A percentile compares a stretch with the other conserved stretches of the same genome.
phyloP scores from a whole-genome alignment of 805 yeast genomes.

The Blastobotrys mokoenaii region DNA sequence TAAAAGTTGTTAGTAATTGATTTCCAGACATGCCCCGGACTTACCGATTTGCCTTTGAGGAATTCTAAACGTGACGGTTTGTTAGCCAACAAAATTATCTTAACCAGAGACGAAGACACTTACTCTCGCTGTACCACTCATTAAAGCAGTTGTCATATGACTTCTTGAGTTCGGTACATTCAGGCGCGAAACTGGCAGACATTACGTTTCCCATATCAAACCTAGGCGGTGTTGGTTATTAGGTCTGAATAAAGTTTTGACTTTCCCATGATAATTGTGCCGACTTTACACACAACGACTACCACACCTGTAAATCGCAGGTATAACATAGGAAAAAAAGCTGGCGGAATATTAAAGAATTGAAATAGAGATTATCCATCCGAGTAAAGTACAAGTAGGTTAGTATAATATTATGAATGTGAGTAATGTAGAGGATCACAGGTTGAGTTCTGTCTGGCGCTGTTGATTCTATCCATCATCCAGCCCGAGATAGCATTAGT shows the following conservation, averaged over 20 bases:
- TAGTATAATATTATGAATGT: too few relatives aligned
- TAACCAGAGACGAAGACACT: conserved; percentile 12
- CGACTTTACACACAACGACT: neutral
- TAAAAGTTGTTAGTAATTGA: conserved; percentile 18
- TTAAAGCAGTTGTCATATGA: conserved; percentile 91
- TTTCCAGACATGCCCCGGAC: neutral
- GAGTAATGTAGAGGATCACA: conserved; percentile 19
- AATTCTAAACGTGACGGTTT: conserved; percentile 25
- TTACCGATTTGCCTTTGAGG: conserved; percentile 41
- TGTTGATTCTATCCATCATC: conserved; percentile 24
- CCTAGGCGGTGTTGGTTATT: neutral
- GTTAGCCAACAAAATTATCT: conserved; percentile 3
- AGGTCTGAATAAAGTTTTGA: neutral
- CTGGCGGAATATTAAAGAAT: too few relatives aligned
- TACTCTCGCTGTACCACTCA: conserved; percentile 85
- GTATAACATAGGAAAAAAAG: too few relatives aligned
- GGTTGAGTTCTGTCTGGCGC: conserved; percentile 11
- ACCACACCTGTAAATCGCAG: too few relatives aligned
- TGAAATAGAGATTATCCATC: too few relatives aligned
- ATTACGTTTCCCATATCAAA: conserved; percentile 54
- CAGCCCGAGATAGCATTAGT: conserved; percentile 19
- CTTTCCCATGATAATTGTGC: neutral
- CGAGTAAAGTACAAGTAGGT: neutral
- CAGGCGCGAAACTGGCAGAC: conserved; percentile 93
- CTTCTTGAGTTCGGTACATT: conserved; percentile 80